Conservation (phyloP, 331 rosid species). For the Quercus tomentella region DNA sequence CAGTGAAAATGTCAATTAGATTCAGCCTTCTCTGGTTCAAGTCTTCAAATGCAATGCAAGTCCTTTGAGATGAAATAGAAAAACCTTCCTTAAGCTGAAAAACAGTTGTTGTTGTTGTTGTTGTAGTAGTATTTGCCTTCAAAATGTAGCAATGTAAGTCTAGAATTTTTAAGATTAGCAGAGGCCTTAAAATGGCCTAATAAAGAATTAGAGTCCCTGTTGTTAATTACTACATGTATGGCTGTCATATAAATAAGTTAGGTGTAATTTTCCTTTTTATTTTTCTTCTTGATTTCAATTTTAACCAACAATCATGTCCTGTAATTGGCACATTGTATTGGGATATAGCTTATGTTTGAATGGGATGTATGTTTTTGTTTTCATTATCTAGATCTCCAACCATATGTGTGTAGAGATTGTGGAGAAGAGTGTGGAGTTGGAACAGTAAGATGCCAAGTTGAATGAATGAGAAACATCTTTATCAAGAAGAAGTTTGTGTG, state of each 20-base stretch:
- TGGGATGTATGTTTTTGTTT: background rate
- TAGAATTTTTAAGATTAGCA: conserved; percentile 34
- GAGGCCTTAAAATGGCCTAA: conserved; percentile 27
- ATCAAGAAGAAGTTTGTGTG: conserved; percentile 16
- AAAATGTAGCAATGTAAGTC: conserved; percentile 25
- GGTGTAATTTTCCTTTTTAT: background rate
- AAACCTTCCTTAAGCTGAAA: conserved; percentile 26
- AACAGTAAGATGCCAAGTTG: conserved; percentile 11
- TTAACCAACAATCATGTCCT: background rate
- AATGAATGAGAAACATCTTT: background rate
- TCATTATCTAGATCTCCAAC: conserved; percentile 3
- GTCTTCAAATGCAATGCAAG: background rate
- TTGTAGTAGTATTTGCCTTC: conserved; percentile 19
- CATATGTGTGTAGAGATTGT: background rate
- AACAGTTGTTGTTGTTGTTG: conserved; percentile 14
- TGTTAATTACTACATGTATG: conserved; percentile 17
- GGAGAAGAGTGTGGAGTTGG: conserved; percentile 6
- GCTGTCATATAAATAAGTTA: conserved; percentile 49
- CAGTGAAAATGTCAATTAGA: conserved; percentile 26
- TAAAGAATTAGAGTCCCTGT: conserved; percentile 27
- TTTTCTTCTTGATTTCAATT: background rate
- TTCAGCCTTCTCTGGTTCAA: conserved; percentile 2
- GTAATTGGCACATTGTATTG: background rate
- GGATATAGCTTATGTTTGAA: background rate
- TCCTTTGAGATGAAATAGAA: background rate